Base-by-base conservation (phyloP, 352 stramenopile species). In the Phytophthora sansomeana region DNA sequence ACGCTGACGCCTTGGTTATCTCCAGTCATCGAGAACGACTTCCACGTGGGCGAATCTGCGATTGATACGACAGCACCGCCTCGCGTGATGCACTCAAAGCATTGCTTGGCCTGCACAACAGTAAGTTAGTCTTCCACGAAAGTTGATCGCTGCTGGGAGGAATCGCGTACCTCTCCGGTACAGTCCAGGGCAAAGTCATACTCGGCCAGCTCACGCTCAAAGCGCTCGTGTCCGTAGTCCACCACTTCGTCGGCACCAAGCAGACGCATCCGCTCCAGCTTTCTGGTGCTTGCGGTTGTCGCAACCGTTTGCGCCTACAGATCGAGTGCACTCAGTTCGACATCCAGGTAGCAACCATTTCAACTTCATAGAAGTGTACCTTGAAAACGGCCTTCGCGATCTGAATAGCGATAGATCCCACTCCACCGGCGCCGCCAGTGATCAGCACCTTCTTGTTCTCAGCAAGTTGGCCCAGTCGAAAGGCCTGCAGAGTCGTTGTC, bases 141-240 rank as follows among this genome's bases (percentile, higher is more conserved):
- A 36, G 3, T 21, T 8, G n/a, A 26, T 16, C 8, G 17, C 16
- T 16, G 8, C 2, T 26, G 17, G 39, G 14, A 46, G 6, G 39
- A 28, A 10, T 46, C n/a, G 16, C 55, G 4, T 76, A 91, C 85
- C 74, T 95, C 86, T 48, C 66, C 80, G 1, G 86, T 93, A 71
- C 81, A 91, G 57, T 95, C 86, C 24, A 95, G 49, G 28, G 84
- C 83, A 52, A 91, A 90, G 60, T 95, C 86, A 58, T 89, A 92
- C 50, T 92, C 86, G 33, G 72, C 72, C 17, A 92, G 58, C 26
- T 91, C 80, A 14, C 68, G 72, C 39, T 95, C 86, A 54, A 92
- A 95, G 1, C 60, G 71, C 16, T 92, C 73, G 29, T 83, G 78
- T 21, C 50, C 72, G 64, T 92, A 93, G 65, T 95, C 83, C 2